Evolutionary conservation across 2,329 filamentous ascomycete species (phyloP).

Genomic region (Triangularia verruculosa): DNA sequence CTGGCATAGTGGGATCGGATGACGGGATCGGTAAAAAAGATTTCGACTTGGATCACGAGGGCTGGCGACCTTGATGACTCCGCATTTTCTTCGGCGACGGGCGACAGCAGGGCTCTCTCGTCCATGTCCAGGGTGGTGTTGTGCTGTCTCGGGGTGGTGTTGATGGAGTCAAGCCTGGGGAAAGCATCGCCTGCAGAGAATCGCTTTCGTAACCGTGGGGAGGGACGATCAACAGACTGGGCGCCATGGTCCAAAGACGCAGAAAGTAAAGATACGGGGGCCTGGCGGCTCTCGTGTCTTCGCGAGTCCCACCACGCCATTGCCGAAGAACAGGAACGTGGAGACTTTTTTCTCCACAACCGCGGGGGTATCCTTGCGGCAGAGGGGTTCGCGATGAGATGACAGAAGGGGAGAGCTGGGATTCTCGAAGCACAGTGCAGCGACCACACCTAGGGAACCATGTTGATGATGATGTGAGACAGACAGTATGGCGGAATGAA

Average conservation of each 20-base stretch:
- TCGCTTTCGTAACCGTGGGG: constrained; percentile 15
- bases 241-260: background rate
- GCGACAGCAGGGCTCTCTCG: constrained; percentile 22
- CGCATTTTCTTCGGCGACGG: constrained; percentile 22
- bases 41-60: constrained; percentile 43
- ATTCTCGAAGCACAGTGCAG: constrained; percentile 8
- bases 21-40: constrained; percentile 46
- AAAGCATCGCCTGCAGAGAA: constrained; percentile 24
- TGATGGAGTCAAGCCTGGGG: constrained; percentile 16
- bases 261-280: background rate
- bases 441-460: constrained; percentile 3
- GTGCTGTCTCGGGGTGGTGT: background rate
- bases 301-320: constrained; percentile 29
- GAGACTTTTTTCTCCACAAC: background rate
- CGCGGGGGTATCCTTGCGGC: constrained; percentile 11
- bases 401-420: constrained; percentile 3
- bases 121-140: constrained; percentile 21
- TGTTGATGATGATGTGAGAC: background rate
- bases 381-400: background rate
- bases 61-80: constrained; percentile 16
- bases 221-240: background rate
- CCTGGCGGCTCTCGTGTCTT: background rate
- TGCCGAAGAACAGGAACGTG: constrained; percentile 7
- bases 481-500: background rate
- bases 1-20: constrained; percentile 42